These are phyloP conservation scores for Nakazawaea wyomingensis DNA, from an alignment of 805 yeast genomes.

Conservation along the genomic window DNA sequence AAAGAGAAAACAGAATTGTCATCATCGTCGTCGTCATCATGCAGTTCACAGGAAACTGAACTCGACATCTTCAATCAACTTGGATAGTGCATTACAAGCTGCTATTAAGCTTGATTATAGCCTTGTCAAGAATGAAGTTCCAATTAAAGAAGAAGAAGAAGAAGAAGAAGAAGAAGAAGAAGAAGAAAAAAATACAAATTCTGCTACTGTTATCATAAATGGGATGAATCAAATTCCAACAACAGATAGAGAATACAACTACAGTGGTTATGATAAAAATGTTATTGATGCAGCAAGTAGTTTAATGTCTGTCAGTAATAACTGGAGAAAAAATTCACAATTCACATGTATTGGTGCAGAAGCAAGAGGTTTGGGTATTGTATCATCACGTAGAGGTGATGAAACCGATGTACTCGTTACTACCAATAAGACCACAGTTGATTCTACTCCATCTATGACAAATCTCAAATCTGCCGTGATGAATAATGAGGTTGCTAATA, in stretches of 20 bases:
- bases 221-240: too few relatives aligned
- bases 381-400: too few relatives aligned
- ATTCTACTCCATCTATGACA: too few relatives aligned
- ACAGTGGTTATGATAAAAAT: conserved; percentile 6
- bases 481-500: too few relatives aligned
- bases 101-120: neutral
- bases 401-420: neutral
- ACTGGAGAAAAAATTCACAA: too few relatives aligned
- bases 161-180: neutral
- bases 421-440: neutral
- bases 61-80: conserved; percentile 9
- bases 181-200: too few relatives aligned
- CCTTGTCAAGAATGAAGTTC: neutral
- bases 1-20: neutral
- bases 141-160: neutral
- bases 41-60: conserved; percentile 9
- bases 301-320: conserved; percentile 8
- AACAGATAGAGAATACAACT: neutral
- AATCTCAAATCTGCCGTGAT: too few relatives aligned
- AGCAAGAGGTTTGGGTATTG: too few relatives aligned
- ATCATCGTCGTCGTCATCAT: neutral
- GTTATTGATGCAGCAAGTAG: conserved; percentile 9
- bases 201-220: too few relatives aligned
- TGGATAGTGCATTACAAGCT: conserved; percentile 6
- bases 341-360: too few relatives aligned